Percentiles rank a stretch among this genome's conserved stretches.
Evolutionary conservation across 495 filamentous ascomycete species (phyloP).

Genomic region (Cercophora scortea): DNA sequence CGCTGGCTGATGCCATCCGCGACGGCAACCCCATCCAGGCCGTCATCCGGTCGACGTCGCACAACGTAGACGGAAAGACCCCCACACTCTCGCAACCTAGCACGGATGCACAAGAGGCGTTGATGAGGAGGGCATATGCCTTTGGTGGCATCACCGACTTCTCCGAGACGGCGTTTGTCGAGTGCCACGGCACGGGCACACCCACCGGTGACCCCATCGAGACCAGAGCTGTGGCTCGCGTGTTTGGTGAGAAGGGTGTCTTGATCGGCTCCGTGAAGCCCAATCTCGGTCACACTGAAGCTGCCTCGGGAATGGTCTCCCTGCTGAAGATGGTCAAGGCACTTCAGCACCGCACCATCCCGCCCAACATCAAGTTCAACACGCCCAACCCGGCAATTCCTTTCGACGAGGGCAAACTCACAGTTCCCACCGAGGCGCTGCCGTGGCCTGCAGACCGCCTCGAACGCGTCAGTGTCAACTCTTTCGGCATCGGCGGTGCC

Average conservation of each 20-base stretch:
- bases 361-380: neutral
- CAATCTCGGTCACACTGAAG: neutral
- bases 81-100: too few relatives aligned
- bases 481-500: neutral
- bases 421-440: too few relatives aligned
- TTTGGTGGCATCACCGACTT: neutral
- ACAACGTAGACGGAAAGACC: too few relatives aligned
- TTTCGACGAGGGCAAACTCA: neutral
- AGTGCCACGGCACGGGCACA: neutral
- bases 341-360: neutral
- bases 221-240: neutral
- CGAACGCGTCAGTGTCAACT: neutral
- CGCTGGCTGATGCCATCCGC: conserved; percentile 36
- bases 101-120: too few relatives aligned
- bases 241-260: neutral
- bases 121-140: neutral
- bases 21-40: conserved; percentile 46
- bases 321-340: neutral
- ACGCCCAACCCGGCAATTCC: neutral
- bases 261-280: neutral
- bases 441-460: neutral
- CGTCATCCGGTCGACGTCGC: conserved; percentile 31
- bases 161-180: neutral
- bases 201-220: neutral
- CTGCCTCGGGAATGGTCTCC: neutral